Percentiles rank a stretch among this genome's conserved stretches.
phyloP scores from a whole-genome alignment of 2,329 filamentous ascomycete species.

The Lachnellula hyalina region DNA sequence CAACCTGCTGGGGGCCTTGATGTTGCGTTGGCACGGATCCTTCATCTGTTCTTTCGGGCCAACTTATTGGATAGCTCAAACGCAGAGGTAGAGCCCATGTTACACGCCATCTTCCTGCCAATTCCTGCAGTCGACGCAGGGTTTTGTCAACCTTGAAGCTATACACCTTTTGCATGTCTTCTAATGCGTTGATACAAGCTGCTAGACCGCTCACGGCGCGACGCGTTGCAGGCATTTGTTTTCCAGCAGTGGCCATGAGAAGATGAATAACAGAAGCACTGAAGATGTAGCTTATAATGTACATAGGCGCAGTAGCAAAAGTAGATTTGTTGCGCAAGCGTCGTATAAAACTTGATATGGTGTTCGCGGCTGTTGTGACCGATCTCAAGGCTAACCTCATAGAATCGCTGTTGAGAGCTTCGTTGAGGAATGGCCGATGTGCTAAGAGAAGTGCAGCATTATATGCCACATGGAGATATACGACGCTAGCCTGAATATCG shows the following conservation, averaged over 20 bases:
- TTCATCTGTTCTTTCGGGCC: too few relatives aligned
- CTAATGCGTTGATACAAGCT: neutral
- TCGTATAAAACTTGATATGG: conserved; percentile 2
- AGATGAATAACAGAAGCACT: conserved; percentile 5
- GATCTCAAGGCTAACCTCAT: neutral
- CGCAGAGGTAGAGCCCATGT: conserved; percentile 5
- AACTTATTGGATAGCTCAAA: neutral
- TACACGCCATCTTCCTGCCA: conserved; percentile 4
- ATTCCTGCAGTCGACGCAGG: neutral
- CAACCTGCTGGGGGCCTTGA: too few relatives aligned
- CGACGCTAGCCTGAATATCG: neutral
- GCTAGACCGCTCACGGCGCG: conserved; percentile 3
- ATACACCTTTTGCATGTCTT: conserved; percentile 1
- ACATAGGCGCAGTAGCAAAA: neutral
- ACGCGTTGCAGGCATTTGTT: neutral
- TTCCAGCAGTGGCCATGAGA: conserved; percentile 3
- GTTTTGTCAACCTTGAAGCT: neutral
- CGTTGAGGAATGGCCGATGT: conserved; percentile 7
- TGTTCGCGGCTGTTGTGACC: conserved; percentile 2
- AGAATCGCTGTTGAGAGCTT: neutral
- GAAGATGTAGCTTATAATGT: neutral
- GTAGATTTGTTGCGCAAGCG: neutral
- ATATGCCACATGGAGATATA: conserved; percentile 6
- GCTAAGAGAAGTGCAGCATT: conserved; percentile 3
- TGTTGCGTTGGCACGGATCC: too few relatives aligned